Evolutionary conservation across 148 eudicot genomes (phyloP).

Genomic region (Polygonum maritimum): DNA sequence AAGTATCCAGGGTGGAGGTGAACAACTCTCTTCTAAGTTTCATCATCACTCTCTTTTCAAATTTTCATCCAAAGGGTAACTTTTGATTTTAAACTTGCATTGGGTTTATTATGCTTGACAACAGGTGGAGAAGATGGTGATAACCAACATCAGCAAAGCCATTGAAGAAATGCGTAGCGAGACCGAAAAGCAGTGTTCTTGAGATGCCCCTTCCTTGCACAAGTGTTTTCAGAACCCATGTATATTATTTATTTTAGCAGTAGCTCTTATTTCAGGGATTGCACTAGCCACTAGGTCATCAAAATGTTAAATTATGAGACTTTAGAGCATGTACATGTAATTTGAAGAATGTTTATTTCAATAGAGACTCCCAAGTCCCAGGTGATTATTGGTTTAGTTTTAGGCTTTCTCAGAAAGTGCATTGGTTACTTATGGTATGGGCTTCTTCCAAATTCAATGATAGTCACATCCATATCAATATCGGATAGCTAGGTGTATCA

Average conservation of each 20-base stretch:
- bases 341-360: too few relatives aligned
- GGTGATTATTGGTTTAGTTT: too few relatives aligned
- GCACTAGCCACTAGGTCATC: background rate
- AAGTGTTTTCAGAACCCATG: background rate
- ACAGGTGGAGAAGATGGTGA: conserved; percentile 81
- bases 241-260: background rate
- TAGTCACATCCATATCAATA: too few relatives aligned
- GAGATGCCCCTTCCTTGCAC: background rate
- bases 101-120: background rate
- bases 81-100: background rate
- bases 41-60: background rate
- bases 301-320: too few relatives aligned
- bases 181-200: background rate
- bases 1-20: conserved; percentile 56
- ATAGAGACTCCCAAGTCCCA: too few relatives aligned
- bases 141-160: conserved; percentile 53
- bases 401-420: too few relatives aligned
- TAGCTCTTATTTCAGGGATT: background rate
- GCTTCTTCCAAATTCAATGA: too few relatives aligned
- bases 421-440: too few relatives aligned
- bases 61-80: too few relatives aligned
- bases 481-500: too few relatives aligned
- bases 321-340: too few relatives aligned
- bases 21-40: background rate
- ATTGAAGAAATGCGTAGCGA: conserved; percentile 38